phyloP scores from a whole-genome alignment of 2,329 filamentous ascomycete genomes.

The Alternaria panax region DNA sequence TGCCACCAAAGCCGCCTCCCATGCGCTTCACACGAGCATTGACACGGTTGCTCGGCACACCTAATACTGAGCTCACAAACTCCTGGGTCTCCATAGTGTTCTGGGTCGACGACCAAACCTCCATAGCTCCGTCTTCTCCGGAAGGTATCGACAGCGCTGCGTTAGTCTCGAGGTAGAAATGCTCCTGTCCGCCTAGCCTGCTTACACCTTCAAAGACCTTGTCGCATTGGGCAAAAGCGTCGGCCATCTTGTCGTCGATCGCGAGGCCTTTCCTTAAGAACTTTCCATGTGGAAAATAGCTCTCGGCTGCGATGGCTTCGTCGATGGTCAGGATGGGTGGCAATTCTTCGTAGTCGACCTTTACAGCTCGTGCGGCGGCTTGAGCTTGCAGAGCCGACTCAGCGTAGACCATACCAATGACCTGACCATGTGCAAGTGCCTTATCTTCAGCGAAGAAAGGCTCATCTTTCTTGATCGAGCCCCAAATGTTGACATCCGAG shows the following conservation, averaged over 20 bases:
- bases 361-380: slow-evolving; percentile 81
- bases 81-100: slow-evolving; percentile 53
- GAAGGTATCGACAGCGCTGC: slow-evolving; percentile 85
- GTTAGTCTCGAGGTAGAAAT: slow-evolving; percentile 95
- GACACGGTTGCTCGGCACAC: slow-evolving; percentile 85
- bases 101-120: slow-evolving; percentile 68
- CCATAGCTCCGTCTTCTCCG: slow-evolving; percentile 89
- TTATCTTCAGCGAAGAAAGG: slow-evolving; percentile 89
- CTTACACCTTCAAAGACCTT: slow-evolving; percentile 82
- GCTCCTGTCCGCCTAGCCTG: slow-evolving; percentile 92
- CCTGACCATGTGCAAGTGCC: slow-evolving; percentile 85
- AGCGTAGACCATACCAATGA: slow-evolving; percentile 87
- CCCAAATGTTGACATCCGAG: slow-evolving; percentile 86
- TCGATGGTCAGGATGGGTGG: slow-evolving; percentile 90
- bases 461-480: slow-evolving; percentile 81
- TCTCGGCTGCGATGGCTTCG: slow-evolving; percentile 87
- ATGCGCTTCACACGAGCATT: slow-evolving; percentile 89
- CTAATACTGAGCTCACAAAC: slow-evolving; percentile 82
- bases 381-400: slow-evolving; percentile 78
- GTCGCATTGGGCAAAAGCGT: slow-evolving; percentile 78
- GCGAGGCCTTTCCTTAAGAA: slow-evolving; percentile 78
- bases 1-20: slow-evolving; percentile 92
- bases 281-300: slow-evolving; percentile 80
- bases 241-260: slow-evolving; percentile 63
- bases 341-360: slow-evolving; percentile 86